These are phyloP conservation scores for Colletotrichum tabaci DNA, from an alignment of 2,329 filamentous ascomycete genomes.

Conservation along the genomic window DNA sequence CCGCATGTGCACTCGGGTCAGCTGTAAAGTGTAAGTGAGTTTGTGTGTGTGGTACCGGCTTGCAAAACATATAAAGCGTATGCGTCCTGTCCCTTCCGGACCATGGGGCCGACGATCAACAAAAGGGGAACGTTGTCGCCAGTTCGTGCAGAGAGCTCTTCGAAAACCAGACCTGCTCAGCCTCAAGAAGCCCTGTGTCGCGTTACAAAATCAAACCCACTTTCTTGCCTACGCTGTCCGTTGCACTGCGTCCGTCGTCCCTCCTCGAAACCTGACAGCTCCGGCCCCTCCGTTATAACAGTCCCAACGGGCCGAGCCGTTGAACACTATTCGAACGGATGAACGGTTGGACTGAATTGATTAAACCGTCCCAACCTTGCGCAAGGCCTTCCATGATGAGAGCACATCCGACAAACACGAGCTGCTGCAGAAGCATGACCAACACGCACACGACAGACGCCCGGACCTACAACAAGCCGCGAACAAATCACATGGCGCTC, in stretches of 20 bases:
- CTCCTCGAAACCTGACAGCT: constrained; percentile 36
- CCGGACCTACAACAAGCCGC: constrained; percentile 17
- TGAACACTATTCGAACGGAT: constrained; percentile 34
- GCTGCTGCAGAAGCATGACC: constrained; percentile 19
- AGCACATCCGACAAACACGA: constrained; percentile 27
- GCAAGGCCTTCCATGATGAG: not conserved
- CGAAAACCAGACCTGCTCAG: constrained; percentile 14
- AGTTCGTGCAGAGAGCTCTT: constrained; percentile 17
- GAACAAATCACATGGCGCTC: constrained; percentile 40
- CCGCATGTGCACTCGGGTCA: constrained; percentile 39
- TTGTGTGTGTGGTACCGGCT: constrained; percentile 36
- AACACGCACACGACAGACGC: constrained; percentile 10
- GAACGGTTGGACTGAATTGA: constrained; percentile 21
- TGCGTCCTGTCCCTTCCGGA: constrained; percentile 34
- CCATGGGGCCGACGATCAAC: constrained; percentile 33
- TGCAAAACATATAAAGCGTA: constrained; percentile 41
- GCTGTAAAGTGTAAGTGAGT: constrained; percentile 41
- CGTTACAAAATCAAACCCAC: constrained; percentile 12
- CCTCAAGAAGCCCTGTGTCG: constrained; percentile 24
- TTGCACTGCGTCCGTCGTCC: constrained; percentile 3
- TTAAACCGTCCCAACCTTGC: constrained; percentile 16
- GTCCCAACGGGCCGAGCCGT: constrained; percentile 40
- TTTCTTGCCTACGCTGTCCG: constrained; percentile 1
- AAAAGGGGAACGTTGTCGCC: constrained; percentile 27
- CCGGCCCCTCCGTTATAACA: constrained; percentile 37